Evolutionary conservation across 345 rosid genomes (phyloP).

Genomic region (Eucalyptus guilfoylei): DNA sequence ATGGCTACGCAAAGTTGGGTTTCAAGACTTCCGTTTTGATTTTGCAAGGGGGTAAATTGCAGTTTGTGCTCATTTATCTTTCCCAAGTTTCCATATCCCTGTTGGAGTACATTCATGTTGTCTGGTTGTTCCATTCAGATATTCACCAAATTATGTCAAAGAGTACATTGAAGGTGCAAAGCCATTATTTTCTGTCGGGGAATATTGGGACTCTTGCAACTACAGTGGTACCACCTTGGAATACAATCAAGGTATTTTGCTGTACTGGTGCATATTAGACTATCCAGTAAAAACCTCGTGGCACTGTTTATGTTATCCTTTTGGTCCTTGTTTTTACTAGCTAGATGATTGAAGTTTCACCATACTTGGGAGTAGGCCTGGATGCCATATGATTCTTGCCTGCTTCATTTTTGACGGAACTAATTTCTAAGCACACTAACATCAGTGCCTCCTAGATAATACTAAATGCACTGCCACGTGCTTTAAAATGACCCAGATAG

Average conservation of each 20-base stretch:
- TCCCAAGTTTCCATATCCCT: background rate
- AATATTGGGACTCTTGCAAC: slow-evolving; percentile 90
- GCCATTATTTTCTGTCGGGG: slow-evolving; percentile 83
- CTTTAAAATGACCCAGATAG: slow-evolving; percentile 30
- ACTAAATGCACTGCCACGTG: background rate
- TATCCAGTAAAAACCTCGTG: background rate
- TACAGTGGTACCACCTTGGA: slow-evolving; percentile 50
- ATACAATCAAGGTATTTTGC: slow-evolving; percentile 65
- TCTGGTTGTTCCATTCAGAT: slow-evolving; percentile 24
- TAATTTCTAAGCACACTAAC: background rate
- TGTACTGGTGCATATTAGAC: background rate
- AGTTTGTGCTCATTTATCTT: background rate
- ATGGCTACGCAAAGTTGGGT: slow-evolving; percentile 61
- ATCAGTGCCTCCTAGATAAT: background rate
- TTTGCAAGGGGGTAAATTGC: slow-evolving; percentile 67
- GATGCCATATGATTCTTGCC: background rate
- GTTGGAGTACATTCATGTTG: background rate
- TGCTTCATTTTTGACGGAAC: background rate
- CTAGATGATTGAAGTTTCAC: background rate
- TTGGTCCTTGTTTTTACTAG: background rate
- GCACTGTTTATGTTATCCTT: background rate
- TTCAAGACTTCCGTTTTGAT: slow-evolving; percentile 92
- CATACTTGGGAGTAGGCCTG: background rate
- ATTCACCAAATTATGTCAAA: slow-evolving; percentile 67
- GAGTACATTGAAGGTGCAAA: slow-evolving; percentile 79